A percentile compares a stretch with the other conserved stretches of the same genome.
These are phyloP conservation scores for Begonia loranthoides DNA, from an alignment of 306 rosid species.

Conservation along the genomic window DNA sequence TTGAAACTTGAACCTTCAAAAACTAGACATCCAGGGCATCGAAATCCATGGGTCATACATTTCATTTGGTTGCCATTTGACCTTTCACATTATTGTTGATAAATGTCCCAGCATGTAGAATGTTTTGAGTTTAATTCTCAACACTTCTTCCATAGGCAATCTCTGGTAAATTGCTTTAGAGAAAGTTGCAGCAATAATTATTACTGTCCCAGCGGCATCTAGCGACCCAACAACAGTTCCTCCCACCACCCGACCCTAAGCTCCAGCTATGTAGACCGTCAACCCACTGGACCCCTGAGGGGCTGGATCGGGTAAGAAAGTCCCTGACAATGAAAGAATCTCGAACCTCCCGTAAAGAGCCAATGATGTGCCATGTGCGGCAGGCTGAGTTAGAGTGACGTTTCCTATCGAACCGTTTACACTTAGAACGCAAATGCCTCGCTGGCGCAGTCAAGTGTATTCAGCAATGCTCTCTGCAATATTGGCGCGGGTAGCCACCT, in stretches of 20 bases:
- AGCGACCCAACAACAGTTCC: slow-evolving; percentile 87
- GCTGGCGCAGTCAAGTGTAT: slow-evolving; percentile 73
- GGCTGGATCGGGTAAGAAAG: slow-evolving; percentile 80
- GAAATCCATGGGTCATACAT: no score
- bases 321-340: slow-evolving; percentile 68
- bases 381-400: slow-evolving; percentile 72
- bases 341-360: slow-evolving; percentile 92
- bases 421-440: slow-evolving; percentile 89
- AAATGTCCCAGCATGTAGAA: no score
- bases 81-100: no score
- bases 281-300: slow-evolving; percentile 82
- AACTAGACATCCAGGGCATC: no score
- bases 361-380: slow-evolving; percentile 71
- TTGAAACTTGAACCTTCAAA: no score
- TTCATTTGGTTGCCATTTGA: no score
- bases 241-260: slow-evolving; percentile 83
- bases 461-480: slow-evolving; percentile 75
- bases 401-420: slow-evolving; percentile 86
- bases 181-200: slow-evolving; percentile 88
- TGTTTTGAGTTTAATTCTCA: no score
- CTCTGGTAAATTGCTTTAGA: slow-evolving; percentile 90
- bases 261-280: slow-evolving; percentile 76
- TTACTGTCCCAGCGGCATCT: slow-evolving; percentile 83
- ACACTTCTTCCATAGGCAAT: slow-evolving; percentile 79
- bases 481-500: slow-evolving; percentile 78